Conservation (phyloP, 78 protist genomes). For the Dictyostelium brefeldianum region DNA sequence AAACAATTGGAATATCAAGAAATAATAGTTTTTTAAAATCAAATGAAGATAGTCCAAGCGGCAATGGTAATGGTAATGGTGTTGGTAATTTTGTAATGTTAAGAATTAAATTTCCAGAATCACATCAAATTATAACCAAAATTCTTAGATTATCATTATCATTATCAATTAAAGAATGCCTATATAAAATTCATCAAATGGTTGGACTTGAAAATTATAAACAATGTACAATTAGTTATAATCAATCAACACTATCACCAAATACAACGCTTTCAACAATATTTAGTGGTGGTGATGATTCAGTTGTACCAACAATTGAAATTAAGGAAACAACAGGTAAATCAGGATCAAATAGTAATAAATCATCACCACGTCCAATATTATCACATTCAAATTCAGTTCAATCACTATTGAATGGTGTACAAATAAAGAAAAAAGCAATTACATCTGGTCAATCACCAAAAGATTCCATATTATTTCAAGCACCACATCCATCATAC, state of each 20-base stretch:
- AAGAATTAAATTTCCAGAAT: slow-evolving; percentile 61
- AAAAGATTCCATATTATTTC: slow-evolving; percentile 39
- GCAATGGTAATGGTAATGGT: background rate
- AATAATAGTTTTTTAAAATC: too few relatives aligned
- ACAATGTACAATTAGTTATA: slow-evolving; percentile 26
- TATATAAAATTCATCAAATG: slow-evolving; percentile 43
- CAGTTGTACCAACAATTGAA: slow-evolving; percentile 52
- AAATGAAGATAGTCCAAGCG: background rate
- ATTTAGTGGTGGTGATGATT: slow-evolving; percentile 56
- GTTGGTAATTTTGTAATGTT: background rate
- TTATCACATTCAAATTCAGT: slow-evolving; percentile 35
- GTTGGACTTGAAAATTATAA: slow-evolving; percentile 31
- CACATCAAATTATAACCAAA: slow-evolving; percentile 58
- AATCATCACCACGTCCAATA: slow-evolving; percentile 27
- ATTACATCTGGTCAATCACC: background rate
- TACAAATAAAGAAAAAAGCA: background rate
- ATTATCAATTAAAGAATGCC: slow-evolving; percentile 33
- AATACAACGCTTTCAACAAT: background rate
- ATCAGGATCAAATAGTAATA: background rate
- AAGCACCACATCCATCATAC: slow-evolving; percentile 74
- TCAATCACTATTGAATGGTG: slow-evolving; percentile 4
- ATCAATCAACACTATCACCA: slow-evolving; percentile 32
- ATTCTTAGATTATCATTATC: slow-evolving; percentile 41
- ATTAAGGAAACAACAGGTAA: slow-evolving; percentile 10
- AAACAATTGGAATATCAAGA: background rate